Evolutionary conservation across 441 rosid species (phyloP).

Genomic region (Hypseocharis bilobata): DNA sequence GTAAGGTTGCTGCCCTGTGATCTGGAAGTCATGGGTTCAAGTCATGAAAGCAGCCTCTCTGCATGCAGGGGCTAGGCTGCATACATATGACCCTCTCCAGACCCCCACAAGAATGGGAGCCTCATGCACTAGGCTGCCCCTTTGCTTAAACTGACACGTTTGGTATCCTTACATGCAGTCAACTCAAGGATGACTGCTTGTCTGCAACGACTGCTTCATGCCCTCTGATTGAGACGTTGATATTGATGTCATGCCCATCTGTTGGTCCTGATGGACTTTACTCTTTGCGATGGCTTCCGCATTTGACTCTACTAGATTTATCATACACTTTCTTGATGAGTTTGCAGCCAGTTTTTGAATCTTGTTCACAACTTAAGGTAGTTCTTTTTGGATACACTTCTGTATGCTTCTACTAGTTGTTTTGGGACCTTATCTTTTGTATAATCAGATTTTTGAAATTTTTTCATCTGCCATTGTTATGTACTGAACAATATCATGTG

Average conservation of each 20-base stretch:
- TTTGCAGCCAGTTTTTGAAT: slow-evolving; percentile 73
- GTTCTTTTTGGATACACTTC: neutral
- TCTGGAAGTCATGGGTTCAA: no score
- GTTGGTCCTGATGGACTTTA: slow-evolving; percentile 73
- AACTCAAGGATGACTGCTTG: slow-evolving; percentile 78
- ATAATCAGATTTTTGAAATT: neutral
- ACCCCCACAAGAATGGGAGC: no score
- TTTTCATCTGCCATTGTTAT: neutral
- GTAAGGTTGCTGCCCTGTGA: no score
- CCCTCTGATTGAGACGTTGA: slow-evolving; percentile 68
- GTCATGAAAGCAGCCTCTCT: no score
- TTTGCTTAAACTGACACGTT: slow-evolving; percentile 15
- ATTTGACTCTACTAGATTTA: slow-evolving; percentile 63
- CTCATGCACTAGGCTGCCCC: no score
- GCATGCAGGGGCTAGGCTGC: no score
- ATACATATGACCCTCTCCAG: no score
- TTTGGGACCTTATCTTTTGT: neutral
- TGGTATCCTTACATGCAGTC: slow-evolving; percentile 39
- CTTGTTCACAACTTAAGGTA: slow-evolving; percentile 76
- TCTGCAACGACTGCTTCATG: slow-evolving; percentile 72
- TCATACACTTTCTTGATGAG: slow-evolving; percentile 79
- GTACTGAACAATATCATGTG: no score
- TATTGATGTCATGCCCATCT: slow-evolving; percentile 83
- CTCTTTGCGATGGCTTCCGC: slow-evolving; percentile 51
- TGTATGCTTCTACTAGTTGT: neutral